Base-by-base conservation (phyloP, 108 stramenopile genomes). In the Schizochytrium sp. region DNA sequence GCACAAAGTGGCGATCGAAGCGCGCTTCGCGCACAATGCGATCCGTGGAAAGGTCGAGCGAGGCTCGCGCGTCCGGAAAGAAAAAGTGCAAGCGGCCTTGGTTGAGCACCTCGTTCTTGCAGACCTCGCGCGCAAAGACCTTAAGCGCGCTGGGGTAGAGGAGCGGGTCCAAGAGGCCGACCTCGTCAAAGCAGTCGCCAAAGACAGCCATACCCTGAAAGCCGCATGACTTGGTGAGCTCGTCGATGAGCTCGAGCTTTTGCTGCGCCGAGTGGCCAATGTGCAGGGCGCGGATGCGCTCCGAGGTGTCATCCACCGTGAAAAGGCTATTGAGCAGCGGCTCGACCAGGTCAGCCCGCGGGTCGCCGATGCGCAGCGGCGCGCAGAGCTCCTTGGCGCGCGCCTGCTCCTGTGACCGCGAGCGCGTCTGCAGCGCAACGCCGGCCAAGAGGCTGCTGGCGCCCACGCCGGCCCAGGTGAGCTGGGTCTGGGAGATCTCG, bases 81-180 rank as follows among this genome's bases (percentile, higher is more conserved):
- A 83, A 83, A 23, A 83, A 83, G 23, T 83, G 76, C 12, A 83
- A 23, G 23, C 76, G 76, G 28, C 76, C 76, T 5, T 83, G 76
- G 76, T 83, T 83, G 48, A 83, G 51, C n/a, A 83, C 76, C 76
- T 83, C 76, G 51, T 83, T 83, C 23, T 83, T 83, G 76, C 76
- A 83, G 19, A 83, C 76, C 76, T 83, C 76, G 76, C 76, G 76
- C n/a, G 76, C 76, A 83, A 83, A 83, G 45, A 83, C 76, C 51
- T 83, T 83, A 4, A 83, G 76, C 76, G 76, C 76, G 19, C 19
- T 16, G 2, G 76, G 76, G 76, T 83, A 83, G 23, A 83, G 45
- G 51, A 83, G 76, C 18, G 76, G 76, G 51, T 83, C 76, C 10
- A 83, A 23, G 51, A 83, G 76, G 76, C 76, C 76, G 28, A 83